Percentiles rank a stretch among this genome's conserved stretches.
Conservation (phyloP, 169 alveolate species). For the Blepharisma undulans region DNA sequence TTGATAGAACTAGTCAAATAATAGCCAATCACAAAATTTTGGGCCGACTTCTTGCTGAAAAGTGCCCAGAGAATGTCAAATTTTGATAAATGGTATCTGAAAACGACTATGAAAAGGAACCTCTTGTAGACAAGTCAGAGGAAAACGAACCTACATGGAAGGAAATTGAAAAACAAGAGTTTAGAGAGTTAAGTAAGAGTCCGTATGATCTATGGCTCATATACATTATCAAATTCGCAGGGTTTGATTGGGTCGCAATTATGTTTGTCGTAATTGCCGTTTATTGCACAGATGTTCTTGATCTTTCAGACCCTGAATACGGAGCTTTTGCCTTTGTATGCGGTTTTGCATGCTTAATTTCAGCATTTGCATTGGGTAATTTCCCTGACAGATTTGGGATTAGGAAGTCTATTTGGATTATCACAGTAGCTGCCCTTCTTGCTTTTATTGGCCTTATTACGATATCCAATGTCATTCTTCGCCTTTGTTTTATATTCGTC, state of each 20-base stretch:
- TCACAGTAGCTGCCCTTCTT: background rate
- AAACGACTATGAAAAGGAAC: background rate
- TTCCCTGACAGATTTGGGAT: background rate
- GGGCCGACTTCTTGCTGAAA: background rate
- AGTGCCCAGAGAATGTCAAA: background rate
- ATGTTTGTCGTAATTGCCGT: background rate
- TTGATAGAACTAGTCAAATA: background rate
- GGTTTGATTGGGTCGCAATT: background rate
- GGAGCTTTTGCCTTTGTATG: background rate
- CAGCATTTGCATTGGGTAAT: background rate
- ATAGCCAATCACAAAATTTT: background rate
- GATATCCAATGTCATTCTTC: background rate
- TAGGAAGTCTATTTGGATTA: background rate
- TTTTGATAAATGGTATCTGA: background rate
- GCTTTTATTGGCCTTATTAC: background rate
- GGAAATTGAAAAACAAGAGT: background rate
- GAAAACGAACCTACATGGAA: background rate
- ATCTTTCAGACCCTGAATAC: background rate
- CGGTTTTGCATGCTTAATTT: background rate
- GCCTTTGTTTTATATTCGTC: background rate
- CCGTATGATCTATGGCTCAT: slow-evolving; percentile 20
- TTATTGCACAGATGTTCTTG: background rate
- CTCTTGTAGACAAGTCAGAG: background rate
- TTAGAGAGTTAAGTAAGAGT: background rate
- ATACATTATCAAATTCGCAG: background rate